phyloP scores from a whole-genome alignment of 202 grass and related monocot species.

The Bolboschoenoplectus hybrid region DNA sequence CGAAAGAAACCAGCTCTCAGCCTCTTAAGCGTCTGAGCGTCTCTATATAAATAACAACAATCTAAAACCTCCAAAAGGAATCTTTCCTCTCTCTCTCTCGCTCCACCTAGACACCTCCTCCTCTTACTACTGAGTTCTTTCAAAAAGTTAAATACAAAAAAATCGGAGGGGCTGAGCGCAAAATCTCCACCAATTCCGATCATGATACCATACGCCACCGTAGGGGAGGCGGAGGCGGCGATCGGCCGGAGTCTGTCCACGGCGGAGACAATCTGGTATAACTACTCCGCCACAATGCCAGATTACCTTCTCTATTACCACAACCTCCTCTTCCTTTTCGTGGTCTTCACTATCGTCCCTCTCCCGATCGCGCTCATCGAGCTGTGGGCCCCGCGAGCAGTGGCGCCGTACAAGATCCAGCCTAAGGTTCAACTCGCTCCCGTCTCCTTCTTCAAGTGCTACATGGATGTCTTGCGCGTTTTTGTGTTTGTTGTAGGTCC shows the following conservation, averaged over 20 bases:
- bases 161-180: not conserved
- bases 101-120: not conserved
- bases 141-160: not conserved
- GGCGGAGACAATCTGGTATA: constrained; percentile 70
- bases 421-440: constrained; percentile 59
- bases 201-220: constrained; percentile 84
- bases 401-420: constrained; percentile 83
- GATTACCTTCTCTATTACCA: constrained; percentile 73
- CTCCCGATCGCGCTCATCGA: constrained; percentile 85
- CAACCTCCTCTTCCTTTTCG: constrained; percentile 81
- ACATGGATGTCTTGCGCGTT: constrained; percentile 63
- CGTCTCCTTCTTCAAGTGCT: constrained; percentile 65
- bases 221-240: constrained; percentile 71
- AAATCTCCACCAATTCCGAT: constrained; percentile 25
- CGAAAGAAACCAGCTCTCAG: not conserved
- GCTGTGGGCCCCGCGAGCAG: constrained; percentile 53
- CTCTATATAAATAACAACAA: constrained; percentile 20
- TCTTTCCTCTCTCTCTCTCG: not conserved
- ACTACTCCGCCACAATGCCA: constrained; percentile 54
- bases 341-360: constrained; percentile 73
- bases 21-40: not conserved
- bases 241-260: constrained; percentile 63
- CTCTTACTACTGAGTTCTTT: not conserved
- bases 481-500: constrained; percentile 80
- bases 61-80: not conserved